phyloP scores from a whole-genome alignment of 2,329 filamentous ascomycete genomes.

The Apiospora saccharicola region DNA sequence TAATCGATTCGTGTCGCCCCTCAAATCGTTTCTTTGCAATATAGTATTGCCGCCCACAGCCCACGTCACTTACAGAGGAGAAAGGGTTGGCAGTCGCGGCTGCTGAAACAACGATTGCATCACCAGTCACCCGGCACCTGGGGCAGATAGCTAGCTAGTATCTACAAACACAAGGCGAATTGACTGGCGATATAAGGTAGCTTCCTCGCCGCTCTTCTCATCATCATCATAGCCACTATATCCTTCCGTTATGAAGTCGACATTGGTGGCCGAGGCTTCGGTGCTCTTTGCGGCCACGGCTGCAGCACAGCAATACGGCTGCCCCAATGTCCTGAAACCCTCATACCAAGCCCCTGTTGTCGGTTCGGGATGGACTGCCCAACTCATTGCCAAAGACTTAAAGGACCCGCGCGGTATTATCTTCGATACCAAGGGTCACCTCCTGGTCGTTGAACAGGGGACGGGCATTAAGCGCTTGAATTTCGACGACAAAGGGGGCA shows the following conservation, averaged over 20 bases:
- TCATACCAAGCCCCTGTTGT: conserved; percentile 29
- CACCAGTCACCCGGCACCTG: not conserved
- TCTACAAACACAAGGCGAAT: not conserved
- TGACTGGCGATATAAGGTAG: not conserved
- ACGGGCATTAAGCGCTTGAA: conserved; percentile 43
- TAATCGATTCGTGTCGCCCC: not conserved
- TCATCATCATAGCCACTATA: not conserved
- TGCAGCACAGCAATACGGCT: conserved; percentile 15
- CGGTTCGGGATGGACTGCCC: conserved; percentile 30
- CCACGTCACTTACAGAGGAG: not conserved
- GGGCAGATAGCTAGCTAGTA: not conserved
- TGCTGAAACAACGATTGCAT: conserved; percentile 14
- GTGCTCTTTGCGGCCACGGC: conserved; percentile 1
- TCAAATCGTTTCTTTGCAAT: not conserved
- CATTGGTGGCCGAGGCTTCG: not conserved
- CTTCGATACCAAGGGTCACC: conserved; percentile 45
- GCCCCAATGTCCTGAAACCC: conserved; percentile 24
- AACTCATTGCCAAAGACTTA: conserved; percentile 33
- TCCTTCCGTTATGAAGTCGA: conserved; percentile 22
- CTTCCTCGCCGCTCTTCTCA: not conserved
- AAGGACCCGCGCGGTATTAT: conserved; percentile 42
- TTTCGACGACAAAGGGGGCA: conserved; percentile 40
- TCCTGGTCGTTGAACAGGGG: conserved; percentile 45
- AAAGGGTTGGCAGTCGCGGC: not conserved
- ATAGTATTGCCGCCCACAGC: not conserved